A percentile compares a stretch with the other conserved stretches of the same genome.
Evolutionary conservation across 2,329 filamentous ascomycete species (phyloP).

Genomic region (Coniella vitis): DNA sequence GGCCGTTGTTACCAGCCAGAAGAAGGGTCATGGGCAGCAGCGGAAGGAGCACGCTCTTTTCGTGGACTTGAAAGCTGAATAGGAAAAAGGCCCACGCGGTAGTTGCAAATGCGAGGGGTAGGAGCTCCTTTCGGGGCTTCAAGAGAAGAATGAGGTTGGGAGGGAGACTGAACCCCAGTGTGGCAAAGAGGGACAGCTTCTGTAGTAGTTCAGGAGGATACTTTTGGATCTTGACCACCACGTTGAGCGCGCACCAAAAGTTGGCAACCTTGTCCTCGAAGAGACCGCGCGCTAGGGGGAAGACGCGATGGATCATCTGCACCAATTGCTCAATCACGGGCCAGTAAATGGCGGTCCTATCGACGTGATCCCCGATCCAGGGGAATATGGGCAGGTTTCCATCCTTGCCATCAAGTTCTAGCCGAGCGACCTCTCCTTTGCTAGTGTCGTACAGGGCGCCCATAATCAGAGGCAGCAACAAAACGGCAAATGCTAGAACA

Average conservation of each 20-base stretch:
- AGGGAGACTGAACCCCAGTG: conserved; percentile 67
- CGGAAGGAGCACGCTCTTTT: conserved; percentile 92
- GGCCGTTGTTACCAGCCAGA: conserved; percentile 63
- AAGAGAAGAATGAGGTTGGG: conserved; percentile 75
- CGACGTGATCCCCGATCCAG: conserved; percentile 50
- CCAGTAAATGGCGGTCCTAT: conserved; percentile 64
- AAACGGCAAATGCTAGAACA: conserved; percentile 60
- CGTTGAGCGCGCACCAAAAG: conserved; percentile 91
- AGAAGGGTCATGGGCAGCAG: conserved; percentile 89
- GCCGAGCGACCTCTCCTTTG: conserved; percentile 51
- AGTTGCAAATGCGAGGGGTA: conserved; percentile 74
- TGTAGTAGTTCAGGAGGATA: conserved; percentile 70
- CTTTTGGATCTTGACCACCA: conserved; percentile 75
- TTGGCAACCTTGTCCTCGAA: conserved; percentile 99
- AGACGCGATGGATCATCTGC: conserved; percentile 86
- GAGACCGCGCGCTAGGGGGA: conserved; percentile 89
- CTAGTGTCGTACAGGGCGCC: conserved; percentile 64
- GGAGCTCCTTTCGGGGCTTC: conserved; percentile 66
- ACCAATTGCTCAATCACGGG: conserved; percentile 69
- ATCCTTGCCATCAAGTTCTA: conserved; percentile 51
- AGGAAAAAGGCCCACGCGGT: conserved; percentile 97
- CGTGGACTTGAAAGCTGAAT: conserved; percentile 96
- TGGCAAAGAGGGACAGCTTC: conserved; percentile 65
- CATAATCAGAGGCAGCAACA: conserved; percentile 68
- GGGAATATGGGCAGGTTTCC: conserved; percentile 56